Evolutionary conservation across 345 rosid species (phyloP), one percentile per base, ranked within the genome.

Genomic region (Corchorus olitorius): DNA sequence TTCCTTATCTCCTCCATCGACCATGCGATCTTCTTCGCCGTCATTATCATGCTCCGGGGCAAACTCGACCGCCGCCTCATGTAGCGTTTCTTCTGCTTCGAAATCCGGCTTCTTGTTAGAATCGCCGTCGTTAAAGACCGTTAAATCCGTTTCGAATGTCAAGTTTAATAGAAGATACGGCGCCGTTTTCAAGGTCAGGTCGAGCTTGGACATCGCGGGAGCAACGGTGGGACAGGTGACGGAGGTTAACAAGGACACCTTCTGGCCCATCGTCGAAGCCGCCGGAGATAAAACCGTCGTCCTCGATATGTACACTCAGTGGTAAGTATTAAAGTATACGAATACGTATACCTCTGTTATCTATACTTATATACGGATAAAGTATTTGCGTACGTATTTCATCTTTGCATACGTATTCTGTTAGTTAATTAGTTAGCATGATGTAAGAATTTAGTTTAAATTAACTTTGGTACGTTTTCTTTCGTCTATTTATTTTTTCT

Each of bases 221-320:
- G 87, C 88, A 43, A 84, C 77, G 12, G 92, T 94, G 43, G 97
- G 98, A 6, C 84, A 91, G 82, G 98, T 92, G 48, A 91, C 95
- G 64, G 98, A 91, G 85, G 98, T 89, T 37, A 80, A 70, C 45
- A 94, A 91, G 78, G 98, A 94, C 76, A 94, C 92, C 15, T 92
- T 94, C 79, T 94, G 98, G 98, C 97, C 98, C 37, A 86, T 94
- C 43, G 98, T 94, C 54, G 81, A 93, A 65, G 89, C 93, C 68
- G 95, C 97, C 79, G 86, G 89, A 27, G 95, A 90, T 14, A 94
- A 90, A 84, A 79, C 91, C 48, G 94, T 93, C 74, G 98, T 94
- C 78, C 90, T 94, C 63, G 98, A 94, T 77, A 94, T 92, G 98
- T 94, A 92, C 81, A 94, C 98, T 48, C 98, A 94, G 55, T 94